Evolutionary conservation across 169 alveolate genomes (phyloP).

Genomic region (Cryptosporidium parvum): DNA sequence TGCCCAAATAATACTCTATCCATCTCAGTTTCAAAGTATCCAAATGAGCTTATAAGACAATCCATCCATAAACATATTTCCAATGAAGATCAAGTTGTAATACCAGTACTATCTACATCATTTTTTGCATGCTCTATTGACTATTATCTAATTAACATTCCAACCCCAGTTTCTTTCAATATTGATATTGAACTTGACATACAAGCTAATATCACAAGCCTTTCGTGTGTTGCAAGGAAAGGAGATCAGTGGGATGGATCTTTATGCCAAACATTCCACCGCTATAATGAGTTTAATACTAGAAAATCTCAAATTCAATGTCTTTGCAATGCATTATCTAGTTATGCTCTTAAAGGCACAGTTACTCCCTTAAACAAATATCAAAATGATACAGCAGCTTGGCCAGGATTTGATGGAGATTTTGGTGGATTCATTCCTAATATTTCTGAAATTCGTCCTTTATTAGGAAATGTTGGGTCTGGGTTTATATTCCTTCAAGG

Average conservation of each 20-base stretch:
- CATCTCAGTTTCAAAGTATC: slow-evolving; percentile 33
- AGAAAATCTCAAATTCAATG: slow-evolving; percentile 72
- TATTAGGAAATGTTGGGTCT: slow-evolving; percentile 1
- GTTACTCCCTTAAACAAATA: slow-evolving; percentile 50
- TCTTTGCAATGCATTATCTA: slow-evolving; percentile 45
- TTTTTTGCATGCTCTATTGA: slow-evolving; percentile 59
- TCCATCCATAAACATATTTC: slow-evolving; percentile 12
- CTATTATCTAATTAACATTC: slow-evolving; percentile 33
- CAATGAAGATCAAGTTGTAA: not conserved
- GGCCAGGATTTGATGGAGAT: slow-evolving; percentile 69
- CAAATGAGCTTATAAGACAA: slow-evolving; percentile 25
- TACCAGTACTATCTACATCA: slow-evolving; percentile 47
- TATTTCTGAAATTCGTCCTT: slow-evolving; percentile 29
- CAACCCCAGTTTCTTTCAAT: slow-evolving; percentile 54
- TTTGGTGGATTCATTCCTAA: slow-evolving; percentile 45
- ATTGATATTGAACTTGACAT: slow-evolving; percentile 29
- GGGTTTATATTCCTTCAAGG: slow-evolving; percentile 67
- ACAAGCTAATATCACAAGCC: slow-evolving; percentile 17
- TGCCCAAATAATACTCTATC: slow-evolving; percentile 62
- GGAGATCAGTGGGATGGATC: slow-evolving; percentile 27
- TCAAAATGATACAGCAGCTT: slow-evolving; percentile 27
- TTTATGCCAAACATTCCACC: slow-evolving; percentile 43
- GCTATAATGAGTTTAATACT: slow-evolving; percentile 29
- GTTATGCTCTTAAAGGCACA: slow-evolving; percentile 43
- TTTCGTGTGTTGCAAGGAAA: slow-evolving; percentile 15